These are phyloP conservation scores for Closterium sp. DNA, from an alignment of 139 green algal species.

Conservation along the genomic window DNA sequence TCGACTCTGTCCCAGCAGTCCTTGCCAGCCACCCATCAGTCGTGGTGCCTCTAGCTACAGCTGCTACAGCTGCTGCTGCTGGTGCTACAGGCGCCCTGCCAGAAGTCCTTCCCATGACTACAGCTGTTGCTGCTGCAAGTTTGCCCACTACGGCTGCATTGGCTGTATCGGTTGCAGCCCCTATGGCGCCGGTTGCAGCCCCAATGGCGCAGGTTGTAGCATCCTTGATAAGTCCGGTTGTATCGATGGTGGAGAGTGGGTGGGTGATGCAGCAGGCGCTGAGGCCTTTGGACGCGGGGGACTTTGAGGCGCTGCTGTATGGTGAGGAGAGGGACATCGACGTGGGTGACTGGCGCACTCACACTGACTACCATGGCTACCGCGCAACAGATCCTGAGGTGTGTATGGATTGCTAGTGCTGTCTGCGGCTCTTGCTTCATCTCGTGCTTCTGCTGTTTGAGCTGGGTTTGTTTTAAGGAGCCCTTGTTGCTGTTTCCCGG, in stretches of 20 bases:
- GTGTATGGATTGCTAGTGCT: background rate
- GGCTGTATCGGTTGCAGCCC: background rate
- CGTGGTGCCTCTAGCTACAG: background rate
- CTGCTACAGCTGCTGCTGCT: background rate
- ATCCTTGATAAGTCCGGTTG: background rate
- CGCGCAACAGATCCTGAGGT: background rate
- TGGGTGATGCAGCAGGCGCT: conserved; percentile 22
- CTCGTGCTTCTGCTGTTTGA: no score
- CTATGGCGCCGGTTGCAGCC: background rate
- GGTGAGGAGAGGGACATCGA: conserved; percentile 29
- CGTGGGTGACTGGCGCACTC: conserved; percentile 27
- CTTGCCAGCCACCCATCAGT: background rate
- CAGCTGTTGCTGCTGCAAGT: background rate
- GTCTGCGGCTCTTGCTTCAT: no score
- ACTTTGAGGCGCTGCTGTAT: conserved; percentile 37
- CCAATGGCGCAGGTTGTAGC: background rate
- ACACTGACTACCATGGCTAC: conserved; percentile 39
- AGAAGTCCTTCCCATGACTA: background rate
- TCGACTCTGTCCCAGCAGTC: background rate
- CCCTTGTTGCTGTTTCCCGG: background rate
- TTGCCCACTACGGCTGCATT: background rate
- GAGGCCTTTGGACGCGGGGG: conserved; percentile 17
- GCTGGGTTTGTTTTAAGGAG: no score
- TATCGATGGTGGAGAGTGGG: conserved; percentile 16
- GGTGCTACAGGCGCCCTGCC: background rate